Evolutionary conservation across 2,329 filamentous ascomycete genomes (phyloP).

Genomic region (Aspergillus alliaceus): DNA sequence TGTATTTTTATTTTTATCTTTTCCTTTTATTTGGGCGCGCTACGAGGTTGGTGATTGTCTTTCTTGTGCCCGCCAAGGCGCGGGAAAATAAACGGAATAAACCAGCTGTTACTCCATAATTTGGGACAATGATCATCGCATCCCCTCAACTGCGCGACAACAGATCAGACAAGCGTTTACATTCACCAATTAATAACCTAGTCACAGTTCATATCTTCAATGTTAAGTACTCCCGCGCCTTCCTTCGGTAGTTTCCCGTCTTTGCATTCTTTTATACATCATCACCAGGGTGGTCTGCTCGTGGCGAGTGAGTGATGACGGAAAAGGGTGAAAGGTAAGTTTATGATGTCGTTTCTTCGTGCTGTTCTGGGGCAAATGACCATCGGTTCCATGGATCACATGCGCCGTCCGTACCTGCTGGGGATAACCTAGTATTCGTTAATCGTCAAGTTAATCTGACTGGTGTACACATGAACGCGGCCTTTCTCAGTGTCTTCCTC

Average conservation of each 20-base stretch:
- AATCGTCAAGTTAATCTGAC: background rate
- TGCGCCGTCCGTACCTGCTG: background rate
- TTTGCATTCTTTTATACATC: too few species aligned
- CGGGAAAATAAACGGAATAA: background rate
- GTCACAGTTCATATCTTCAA: background rate
- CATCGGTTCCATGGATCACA: slow-evolving; percentile 23
- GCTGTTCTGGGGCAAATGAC: slow-evolving; percentile 2
- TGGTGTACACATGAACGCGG: background rate
- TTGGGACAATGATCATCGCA: background rate
- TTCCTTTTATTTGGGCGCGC: too few species aligned
- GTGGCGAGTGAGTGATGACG: slow-evolving; percentile 24
- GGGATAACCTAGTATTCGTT: background rate
- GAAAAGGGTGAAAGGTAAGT: slow-evolving; percentile 34
- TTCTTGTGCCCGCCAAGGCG: slow-evolving; percentile 16
- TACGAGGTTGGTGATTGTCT: too few species aligned
- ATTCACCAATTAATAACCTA: slow-evolving; percentile 1
- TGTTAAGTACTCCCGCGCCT: background rate
- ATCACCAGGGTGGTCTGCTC: too few species aligned
- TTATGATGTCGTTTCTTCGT: background rate
- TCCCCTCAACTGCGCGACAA: background rate
- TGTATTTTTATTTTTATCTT: too few species aligned
- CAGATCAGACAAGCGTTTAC: background rate
- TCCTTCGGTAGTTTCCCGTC: background rate
- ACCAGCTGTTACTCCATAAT: background rate
- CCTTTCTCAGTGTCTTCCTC: background rate